phyloP scores from a whole-genome alignment of 305 asterid genomes.

The Nicotiana rustica region DNA sequence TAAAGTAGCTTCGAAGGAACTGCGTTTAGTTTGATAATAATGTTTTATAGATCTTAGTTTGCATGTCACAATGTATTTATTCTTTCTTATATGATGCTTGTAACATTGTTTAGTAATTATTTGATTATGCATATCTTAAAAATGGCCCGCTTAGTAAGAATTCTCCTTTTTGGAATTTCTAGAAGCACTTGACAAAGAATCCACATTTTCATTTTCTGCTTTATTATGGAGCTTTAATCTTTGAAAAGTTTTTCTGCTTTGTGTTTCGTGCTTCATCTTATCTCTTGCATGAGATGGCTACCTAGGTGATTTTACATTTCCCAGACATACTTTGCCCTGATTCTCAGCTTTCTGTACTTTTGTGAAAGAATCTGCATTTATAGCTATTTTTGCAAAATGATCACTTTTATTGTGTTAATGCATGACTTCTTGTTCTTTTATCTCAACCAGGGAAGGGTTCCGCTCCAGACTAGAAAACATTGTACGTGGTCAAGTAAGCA shows the following conservation, averaged over 20 bases:
- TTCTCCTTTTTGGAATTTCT: constrained; percentile 15
- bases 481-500: constrained; percentile 77
- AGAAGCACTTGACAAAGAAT: constrained; percentile 25
- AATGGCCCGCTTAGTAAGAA: background rate
- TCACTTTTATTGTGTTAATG: constrained; percentile 10
- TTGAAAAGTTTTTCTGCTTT: background rate
- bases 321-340: background rate
- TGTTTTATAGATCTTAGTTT: constrained; percentile 13
- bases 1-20: too few species aligned
- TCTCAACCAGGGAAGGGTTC: constrained; percentile 73
- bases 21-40: background rate
- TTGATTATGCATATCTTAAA: constrained; percentile 3
- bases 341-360: constrained; percentile 13
- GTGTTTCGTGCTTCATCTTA: constrained; percentile 26
- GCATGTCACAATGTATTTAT: constrained; percentile 22
- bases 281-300: constrained; percentile 29
- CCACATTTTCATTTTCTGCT: constrained; percentile 11
- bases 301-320: constrained; percentile 9
- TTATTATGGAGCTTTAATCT: constrained; percentile 7
- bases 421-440: constrained; percentile 22
- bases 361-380: constrained; percentile 8
- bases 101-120: constrained; percentile 12
- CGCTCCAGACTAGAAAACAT: constrained; percentile 75
- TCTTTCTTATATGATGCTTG: constrained; percentile 21
- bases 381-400: background rate